A percentile compares a stretch with the other conserved stretches of the same genome.
phyloP scores from a whole-genome alignment of 1,284 basidiomycete genomes.

The Sporisorium scitamineum region DNA sequence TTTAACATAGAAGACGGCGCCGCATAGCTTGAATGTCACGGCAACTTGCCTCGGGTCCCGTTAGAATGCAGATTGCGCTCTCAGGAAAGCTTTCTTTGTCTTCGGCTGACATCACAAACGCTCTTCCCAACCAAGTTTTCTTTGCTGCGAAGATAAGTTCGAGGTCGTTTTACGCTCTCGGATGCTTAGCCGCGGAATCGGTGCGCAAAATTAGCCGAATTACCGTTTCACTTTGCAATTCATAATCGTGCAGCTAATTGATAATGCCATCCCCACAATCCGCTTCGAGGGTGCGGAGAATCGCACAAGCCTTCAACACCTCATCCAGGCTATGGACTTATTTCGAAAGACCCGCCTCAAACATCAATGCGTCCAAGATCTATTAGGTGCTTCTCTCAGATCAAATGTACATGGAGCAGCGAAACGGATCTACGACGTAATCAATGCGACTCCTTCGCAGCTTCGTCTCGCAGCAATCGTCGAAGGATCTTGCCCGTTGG shows the following conservation, averaged over 20 bases:
- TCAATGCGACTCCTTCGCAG: constrained; percentile 41
- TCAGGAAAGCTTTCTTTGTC: background rate
- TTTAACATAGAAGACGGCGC: background rate
- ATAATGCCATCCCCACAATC: background rate
- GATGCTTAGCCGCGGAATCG: constrained; percentile 10
- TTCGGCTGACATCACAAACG: constrained; percentile 3
- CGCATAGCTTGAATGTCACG: background rate
- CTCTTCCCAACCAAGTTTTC: background rate
- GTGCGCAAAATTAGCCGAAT: constrained; percentile 2
- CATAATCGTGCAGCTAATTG: no score
- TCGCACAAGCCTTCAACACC: background rate
- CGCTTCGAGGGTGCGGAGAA: background rate
- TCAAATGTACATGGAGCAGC: background rate
- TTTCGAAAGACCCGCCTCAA: background rate
- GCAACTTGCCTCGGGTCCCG: constrained; percentile 17
- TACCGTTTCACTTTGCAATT: background rate
- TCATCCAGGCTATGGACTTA: background rate
- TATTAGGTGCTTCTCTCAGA: background rate
- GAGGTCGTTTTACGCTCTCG: background rate
- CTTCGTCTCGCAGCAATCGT: constrained; percentile 58
- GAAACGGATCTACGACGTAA: no score
- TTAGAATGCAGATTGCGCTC: no score
- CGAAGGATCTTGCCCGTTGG: constrained; percentile 67
- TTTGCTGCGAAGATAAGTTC: background rate
- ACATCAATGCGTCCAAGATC: background rate